phyloP scores from a whole-genome alignment of 2,329 filamentous ascomycete species.

The Fusarium paranaense region DNA sequence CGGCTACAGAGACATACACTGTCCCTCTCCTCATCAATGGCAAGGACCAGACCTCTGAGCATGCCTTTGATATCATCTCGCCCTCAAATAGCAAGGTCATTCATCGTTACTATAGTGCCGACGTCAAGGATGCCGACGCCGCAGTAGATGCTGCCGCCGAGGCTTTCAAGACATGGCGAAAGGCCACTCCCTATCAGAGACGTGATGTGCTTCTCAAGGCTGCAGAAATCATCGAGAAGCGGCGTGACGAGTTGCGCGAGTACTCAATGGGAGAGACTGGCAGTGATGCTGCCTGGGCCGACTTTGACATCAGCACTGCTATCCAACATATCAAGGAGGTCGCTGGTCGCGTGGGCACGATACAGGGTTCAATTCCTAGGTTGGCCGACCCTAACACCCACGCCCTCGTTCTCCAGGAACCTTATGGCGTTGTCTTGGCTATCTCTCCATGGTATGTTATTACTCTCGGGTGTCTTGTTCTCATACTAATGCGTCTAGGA shows the following conservation, averaged over 20 bases:
- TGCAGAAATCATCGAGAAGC: slow-evolving; percentile 70
- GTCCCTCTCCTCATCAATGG: slow-evolving; percentile 59
- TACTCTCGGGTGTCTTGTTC: background rate
- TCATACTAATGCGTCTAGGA: slow-evolving; percentile 54
- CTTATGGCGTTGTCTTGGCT: slow-evolving; percentile 81
- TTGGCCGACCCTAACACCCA: slow-evolving; percentile 47
- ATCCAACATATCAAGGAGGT: slow-evolving; percentile 56
- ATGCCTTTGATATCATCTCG: slow-evolving; percentile 67
- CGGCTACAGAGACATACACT: slow-evolving; percentile 20
- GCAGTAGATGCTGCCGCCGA: slow-evolving; percentile 68
- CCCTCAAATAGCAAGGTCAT: slow-evolving; percentile 66
- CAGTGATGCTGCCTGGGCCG: slow-evolving; percentile 51
- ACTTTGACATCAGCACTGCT: slow-evolving; percentile 53
- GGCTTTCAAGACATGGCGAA: slow-evolving; percentile 78
- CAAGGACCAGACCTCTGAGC: slow-evolving; percentile 57
- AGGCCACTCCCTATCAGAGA: slow-evolving; percentile 68
- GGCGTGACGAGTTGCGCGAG: slow-evolving; percentile 68
- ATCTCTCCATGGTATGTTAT: slow-evolving; percentile 81
- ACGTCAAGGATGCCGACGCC: slow-evolving; percentile 65
- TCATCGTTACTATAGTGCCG: slow-evolving; percentile 67
- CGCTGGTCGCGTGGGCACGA: slow-evolving; percentile 55
- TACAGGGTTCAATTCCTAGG: slow-evolving; percentile 53
- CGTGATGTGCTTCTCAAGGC: slow-evolving; percentile 78
- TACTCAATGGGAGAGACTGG: slow-evolving; percentile 69
- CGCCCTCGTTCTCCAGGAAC: slow-evolving; percentile 78